Base-by-base conservation (phyloP, 1,139 yeast species). In the Yamadazyma kanchanaburiensis region DNA sequence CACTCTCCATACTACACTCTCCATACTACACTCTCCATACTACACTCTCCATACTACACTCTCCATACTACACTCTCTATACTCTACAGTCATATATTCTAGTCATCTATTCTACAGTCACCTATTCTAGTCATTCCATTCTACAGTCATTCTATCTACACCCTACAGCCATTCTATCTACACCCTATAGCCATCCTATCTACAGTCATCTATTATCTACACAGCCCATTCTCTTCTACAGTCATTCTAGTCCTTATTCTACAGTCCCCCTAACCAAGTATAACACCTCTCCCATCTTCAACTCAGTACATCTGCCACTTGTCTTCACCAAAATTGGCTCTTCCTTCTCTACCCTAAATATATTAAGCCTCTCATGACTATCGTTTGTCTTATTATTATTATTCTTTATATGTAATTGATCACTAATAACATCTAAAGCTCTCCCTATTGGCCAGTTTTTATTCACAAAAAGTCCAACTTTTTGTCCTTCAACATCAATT, bases 401-500 rank as follows among this genome's bases (percentile, higher is more conserved):
- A 52, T 84, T 84, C 24, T 63, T 61, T 13, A 84, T 68, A 29
- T 64, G 67, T 34, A 82, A 53, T 21, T 59, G 51, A 19, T 67
- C 71, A 4, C 89, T 77, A 9, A 83, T 68, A 23, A 71, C 69
- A 51, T 89, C 97, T 27, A 87, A 56, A 3, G 81, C 80, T 40
- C 85, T 66, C 0, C 97, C 97, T 6, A 85, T 68, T 0, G 86
- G 80, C 86, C 91, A 81, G 19, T 68, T 61, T 40, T 74, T 72
- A 22, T 76, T 74, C 11, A 81, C 69, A 46, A 52, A 83, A 11
- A 81, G 49, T 0, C 79, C 70, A 21, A 43, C 51, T 13, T 55
- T 43, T 16, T 55, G 60, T 13, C 46, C 49, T 5, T 51, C 55
- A 5, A 54, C 45, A 34, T 62, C 53, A 8, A 64, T 49, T 4